Conservation (phyloP, 208 protist species). For the Acanthamoeba culbertsoni region DNA sequence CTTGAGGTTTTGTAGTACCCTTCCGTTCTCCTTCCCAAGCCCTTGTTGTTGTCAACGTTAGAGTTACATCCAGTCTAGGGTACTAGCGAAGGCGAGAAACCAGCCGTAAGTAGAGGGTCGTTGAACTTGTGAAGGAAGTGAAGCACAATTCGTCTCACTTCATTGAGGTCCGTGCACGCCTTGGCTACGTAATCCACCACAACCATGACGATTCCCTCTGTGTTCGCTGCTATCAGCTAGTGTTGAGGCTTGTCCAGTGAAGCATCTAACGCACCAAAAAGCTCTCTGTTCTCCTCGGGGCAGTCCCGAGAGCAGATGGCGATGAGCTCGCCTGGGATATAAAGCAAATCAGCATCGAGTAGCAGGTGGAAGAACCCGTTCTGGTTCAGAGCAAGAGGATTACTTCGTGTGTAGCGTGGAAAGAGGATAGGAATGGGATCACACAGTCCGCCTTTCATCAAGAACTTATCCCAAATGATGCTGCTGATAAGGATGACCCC, state of each 20-base stretch:
- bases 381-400: background rate
- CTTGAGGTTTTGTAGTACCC: background rate
- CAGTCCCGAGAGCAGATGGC: constrained; percentile 20
- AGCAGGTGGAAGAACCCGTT: background rate
- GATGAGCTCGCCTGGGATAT: background rate
- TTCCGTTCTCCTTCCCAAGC: background rate
- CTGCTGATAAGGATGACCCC: constrained; percentile 16
- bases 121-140: constrained; percentile 24
- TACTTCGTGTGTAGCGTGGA: background rate
- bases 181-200: constrained; percentile 10
- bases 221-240: background rate
- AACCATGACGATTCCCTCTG: background rate
- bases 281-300: background rate
- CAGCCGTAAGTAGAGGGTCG: background rate
- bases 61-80: background rate
- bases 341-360: background rate
- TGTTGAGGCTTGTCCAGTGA: background rate
- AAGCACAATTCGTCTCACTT: constrained; percentile 5
- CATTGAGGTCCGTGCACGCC: background rate
- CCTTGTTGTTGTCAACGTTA: background rate
- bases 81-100: background rate
- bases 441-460: background rate
- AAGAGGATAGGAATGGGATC: constrained; percentile 23
- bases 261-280: background rate
- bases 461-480: constrained; percentile 28